Conservation (phyloP, 2,329 filamentous ascomycete genomes). For the Xylaria sp. region DNA sequence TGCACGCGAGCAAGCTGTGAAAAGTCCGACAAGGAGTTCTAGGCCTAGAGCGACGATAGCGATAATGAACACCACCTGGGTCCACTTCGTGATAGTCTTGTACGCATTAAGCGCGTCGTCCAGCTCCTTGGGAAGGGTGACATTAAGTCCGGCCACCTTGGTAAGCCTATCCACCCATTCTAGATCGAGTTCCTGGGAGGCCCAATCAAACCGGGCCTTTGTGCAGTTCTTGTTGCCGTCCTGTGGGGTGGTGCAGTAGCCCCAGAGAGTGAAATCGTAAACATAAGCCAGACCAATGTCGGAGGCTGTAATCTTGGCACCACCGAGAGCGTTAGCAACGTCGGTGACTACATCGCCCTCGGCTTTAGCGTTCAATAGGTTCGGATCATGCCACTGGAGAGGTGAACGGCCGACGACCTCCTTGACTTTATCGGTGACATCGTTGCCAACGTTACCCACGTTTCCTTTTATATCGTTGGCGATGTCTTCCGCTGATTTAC, state of each 20-base stretch:
- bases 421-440: constrained; percentile 21
- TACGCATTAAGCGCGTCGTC: constrained; percentile 74
- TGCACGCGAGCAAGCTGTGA: constrained; percentile 81
- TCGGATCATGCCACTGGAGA: constrained; percentile 29
- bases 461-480: neutral
- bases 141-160: constrained; percentile 55
- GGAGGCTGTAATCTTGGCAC: constrained; percentile 59
- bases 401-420: constrained; percentile 26
- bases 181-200: constrained; percentile 70
- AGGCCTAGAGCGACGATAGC: constrained; percentile 71
- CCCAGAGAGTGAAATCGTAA: constrained; percentile 86
- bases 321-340: constrained; percentile 34
- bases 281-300: constrained; percentile 71
- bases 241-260: constrained; percentile 74
- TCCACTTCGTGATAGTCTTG: constrained; percentile 76
- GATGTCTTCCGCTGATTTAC: constrained; percentile 9
- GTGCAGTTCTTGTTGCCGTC: constrained; percentile 70
- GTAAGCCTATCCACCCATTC: constrained; percentile 45
- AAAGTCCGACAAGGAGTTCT: constrained; percentile 78
- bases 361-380: constrained; percentile 10
- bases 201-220: constrained; percentile 75
- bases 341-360: constrained; percentile 13
- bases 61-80: constrained; percentile 79
- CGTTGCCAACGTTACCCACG: constrained; percentile 14
- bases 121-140: constrained; percentile 71